Evolutionary conservation across 768 basidiomycete genomes (phyloP).

Genomic region (Termitomyces sp.): DNA sequence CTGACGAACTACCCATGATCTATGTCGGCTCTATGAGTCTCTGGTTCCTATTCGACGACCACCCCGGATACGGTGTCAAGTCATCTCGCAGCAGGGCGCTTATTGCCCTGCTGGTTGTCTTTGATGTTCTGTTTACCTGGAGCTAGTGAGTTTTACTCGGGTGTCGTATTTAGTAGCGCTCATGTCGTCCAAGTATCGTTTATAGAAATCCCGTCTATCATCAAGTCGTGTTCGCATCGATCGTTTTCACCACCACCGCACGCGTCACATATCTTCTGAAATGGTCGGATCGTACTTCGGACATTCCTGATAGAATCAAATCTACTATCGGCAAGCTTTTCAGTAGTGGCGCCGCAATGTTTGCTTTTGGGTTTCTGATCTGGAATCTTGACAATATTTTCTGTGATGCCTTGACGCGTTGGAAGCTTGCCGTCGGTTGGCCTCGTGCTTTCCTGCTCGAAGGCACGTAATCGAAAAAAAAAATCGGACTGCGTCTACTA

Average conservation of each 20-base stretch:
- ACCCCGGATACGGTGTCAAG: slow-evolving; percentile 43
- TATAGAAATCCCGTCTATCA: slow-evolving; percentile 80
- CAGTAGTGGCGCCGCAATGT: slow-evolving; percentile 48
- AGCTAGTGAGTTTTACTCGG: slow-evolving; percentile 58
- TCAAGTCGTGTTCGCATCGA: slow-evolving; percentile 64
- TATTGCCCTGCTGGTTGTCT: slow-evolving; percentile 34
- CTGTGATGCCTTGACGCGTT: slow-evolving; percentile 52
- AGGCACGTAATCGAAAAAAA: slow-evolving; percentile 28
- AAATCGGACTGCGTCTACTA: not conserved
- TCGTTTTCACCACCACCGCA: slow-evolving; percentile 45
- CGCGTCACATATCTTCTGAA: slow-evolving; percentile 53
- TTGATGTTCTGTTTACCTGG: slow-evolving; percentile 63
- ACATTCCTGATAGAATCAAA: slow-evolving; percentile 41
- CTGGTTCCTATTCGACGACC: slow-evolving; percentile 57
- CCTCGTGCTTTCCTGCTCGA: slow-evolving; percentile 65
- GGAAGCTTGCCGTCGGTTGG: slow-evolving; percentile 59
- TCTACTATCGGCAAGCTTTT: slow-evolving; percentile 41
- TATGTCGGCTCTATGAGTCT: slow-evolving; percentile 61
- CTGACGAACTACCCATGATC: slow-evolving; percentile 83
- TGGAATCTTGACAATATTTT: slow-evolving; percentile 85
- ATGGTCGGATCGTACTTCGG: slow-evolving; percentile 32
- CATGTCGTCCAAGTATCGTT: slow-evolving; percentile 38
- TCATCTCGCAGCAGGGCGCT: slow-evolving; percentile 34
- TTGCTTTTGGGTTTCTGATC: slow-evolving; percentile 61
- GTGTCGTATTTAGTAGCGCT: slow-evolving; percentile 4